phyloP scores from a whole-genome alignment of 2,329 filamentous ascomycete species.

The Fusarium chuoi region DNA sequence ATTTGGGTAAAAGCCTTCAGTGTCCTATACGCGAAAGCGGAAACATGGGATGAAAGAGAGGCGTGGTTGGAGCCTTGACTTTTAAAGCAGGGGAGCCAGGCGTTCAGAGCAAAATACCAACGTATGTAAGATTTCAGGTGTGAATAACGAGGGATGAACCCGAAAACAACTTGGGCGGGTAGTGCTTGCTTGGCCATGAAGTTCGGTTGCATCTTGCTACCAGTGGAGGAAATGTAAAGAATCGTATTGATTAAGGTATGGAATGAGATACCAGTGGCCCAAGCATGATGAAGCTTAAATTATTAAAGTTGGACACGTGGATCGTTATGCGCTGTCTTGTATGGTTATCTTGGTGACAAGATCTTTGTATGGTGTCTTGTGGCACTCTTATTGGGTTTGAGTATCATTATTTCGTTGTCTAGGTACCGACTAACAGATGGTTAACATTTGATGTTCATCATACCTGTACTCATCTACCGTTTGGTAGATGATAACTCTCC shows the following conservation, averaged over 20 bases:
- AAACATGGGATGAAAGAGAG: constrained; percentile 9
- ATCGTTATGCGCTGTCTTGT: background rate
- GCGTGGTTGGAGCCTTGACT: constrained; percentile 19
- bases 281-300: constrained; percentile 11
- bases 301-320: background rate
- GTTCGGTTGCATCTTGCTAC: constrained; percentile 16
- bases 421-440: background rate
- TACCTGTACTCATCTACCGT: background rate
- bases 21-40: constrained; percentile 19
- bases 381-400: background rate
- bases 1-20: constrained; percentile 29
- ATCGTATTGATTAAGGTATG: constrained; percentile 13
- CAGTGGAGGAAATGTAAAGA: constrained; percentile 13
- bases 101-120: constrained; percentile 46
- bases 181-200: constrained; percentile 20
- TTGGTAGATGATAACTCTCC: background rate
- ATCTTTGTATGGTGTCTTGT: background rate
- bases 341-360: background rate
- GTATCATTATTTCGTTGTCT: background rate
- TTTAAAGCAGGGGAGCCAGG: constrained; percentile 37
- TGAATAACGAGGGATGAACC: constrained; percentile 17
- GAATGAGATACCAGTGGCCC: constrained; percentile 25
- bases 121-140: constrained; percentile 45
- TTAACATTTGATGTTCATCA: background rate
- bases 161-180: constrained; percentile 15